Evolutionary conservation across 352 stramenopile genomes (phyloP).

Genomic region (Phytophthora syringae): DNA sequence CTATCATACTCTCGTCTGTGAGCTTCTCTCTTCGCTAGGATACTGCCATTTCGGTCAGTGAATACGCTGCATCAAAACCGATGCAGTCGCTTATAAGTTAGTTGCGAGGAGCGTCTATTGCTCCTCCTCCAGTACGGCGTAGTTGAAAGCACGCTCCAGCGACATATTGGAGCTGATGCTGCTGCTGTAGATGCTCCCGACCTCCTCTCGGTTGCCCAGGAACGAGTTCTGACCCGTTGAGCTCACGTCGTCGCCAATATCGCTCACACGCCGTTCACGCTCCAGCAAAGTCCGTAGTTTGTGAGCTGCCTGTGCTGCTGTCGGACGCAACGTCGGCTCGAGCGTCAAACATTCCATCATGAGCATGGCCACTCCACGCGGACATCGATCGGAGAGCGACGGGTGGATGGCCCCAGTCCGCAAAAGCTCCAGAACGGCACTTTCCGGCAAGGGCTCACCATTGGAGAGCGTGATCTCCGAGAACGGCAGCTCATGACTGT

Average conservation of each 20-base stretch:
- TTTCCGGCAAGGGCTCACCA: slow-evolving; percentile 54
- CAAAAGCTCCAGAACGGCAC: slow-evolving; percentile 58
- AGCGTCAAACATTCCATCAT: slow-evolving; percentile 64
- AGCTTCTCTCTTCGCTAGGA: slow-evolving; percentile 11
- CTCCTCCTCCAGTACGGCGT: slow-evolving; percentile 41
- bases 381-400: slow-evolving; percentile 56
- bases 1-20: slow-evolving; percentile 19
- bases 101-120: slow-evolving; percentile 17
- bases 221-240: slow-evolving; percentile 50
- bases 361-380: slow-evolving; percentile 45
- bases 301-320: slow-evolving; percentile 40
- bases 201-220: slow-evolving; percentile 36
- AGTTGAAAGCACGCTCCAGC: slow-evolving; percentile 38
- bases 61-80: slow-evolving; percentile 14
- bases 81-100: slow-evolving; percentile 44
- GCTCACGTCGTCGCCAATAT: slow-evolving; percentile 53
- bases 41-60: slow-evolving; percentile 14
- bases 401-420: slow-evolving; percentile 58
- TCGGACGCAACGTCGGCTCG: slow-evolving; percentile 52
- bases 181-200: slow-evolving; percentile 34
- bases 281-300: slow-evolving; percentile 57
- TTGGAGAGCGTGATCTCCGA: slow-evolving; percentile 65
- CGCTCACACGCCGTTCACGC: slow-evolving; percentile 54
- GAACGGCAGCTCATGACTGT: slow-evolving; percentile 75
- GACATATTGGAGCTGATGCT: slow-evolving; percentile 39